Evolutionary conservation across 2,329 filamentous ascomycete species (phyloP).

Genomic region (Pseudogymnoascus sp.): DNA sequence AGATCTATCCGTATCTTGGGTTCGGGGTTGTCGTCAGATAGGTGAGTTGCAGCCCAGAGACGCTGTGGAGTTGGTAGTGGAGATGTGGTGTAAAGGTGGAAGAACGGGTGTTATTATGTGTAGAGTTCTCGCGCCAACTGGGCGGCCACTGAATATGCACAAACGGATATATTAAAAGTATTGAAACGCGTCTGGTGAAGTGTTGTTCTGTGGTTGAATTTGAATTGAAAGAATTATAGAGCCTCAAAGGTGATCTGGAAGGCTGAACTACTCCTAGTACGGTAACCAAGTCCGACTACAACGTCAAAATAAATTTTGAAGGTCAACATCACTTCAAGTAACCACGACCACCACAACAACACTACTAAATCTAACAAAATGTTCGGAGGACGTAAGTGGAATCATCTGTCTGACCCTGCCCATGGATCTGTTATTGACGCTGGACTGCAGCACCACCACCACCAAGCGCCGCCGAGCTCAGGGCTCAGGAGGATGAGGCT

Average conservation of each 20-base stretch:
- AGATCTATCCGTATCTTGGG: not conserved
- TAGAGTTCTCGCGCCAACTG: not conserved
- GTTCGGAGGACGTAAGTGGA: conserved; percentile 56
- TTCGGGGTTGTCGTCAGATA: not conserved
- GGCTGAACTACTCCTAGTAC: conserved; percentile 9
- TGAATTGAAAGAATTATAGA: conserved; percentile 9
- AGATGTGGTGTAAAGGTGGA: not conserved
- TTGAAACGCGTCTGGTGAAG: conserved; percentile 2
- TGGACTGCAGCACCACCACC: conserved; percentile 51
- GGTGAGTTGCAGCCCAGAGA: not conserved
- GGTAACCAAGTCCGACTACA: conserved; percentile 10
- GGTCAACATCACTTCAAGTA: conserved; percentile 7
- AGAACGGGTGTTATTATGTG: not conserved
- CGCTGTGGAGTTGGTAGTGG: not conserved
- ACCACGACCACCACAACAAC: conserved; percentile 7
- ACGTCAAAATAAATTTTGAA: conserved; percentile 11
- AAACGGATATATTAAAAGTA: not conserved
- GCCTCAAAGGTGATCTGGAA: conserved; percentile 10
- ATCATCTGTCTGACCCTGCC: not conserved
- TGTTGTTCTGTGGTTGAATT: not conserved
- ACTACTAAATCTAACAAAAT: conserved; percentile 36
- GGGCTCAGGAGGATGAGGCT: conserved; percentile 61
- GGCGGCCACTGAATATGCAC: not conserved
- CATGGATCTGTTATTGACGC: not conserved
- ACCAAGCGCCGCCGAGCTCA: conserved; percentile 64